These are phyloP conservation scores for Phoenix roebelenii DNA, from an alignment of 176 grass and related monocot genomes.

Conservation along the genomic window DNA sequence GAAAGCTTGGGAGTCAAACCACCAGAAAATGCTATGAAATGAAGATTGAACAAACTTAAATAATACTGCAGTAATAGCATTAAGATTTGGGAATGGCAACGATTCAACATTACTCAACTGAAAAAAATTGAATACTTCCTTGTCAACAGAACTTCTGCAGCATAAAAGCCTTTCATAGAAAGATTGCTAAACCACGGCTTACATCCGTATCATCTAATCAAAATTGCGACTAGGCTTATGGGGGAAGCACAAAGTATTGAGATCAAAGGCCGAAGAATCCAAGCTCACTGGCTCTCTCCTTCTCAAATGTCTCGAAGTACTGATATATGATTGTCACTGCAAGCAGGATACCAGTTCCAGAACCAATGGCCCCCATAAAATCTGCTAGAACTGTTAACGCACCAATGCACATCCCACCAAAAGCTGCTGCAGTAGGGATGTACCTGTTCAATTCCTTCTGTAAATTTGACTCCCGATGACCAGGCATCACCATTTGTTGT, in stretches of 20 bases:
- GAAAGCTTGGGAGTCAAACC: too few relatives aligned
- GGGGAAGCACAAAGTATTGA: neutral
- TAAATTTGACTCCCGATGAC: slow-evolving; percentile 36
- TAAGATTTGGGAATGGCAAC: too few relatives aligned
- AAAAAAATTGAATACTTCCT: too few relatives aligned
- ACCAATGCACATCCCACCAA: slow-evolving; percentile 42
- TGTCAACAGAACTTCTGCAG: too few relatives aligned
- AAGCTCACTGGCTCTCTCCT: slow-evolving; percentile 42
- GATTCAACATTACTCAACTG: too few relatives aligned
- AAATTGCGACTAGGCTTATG: too few relatives aligned
- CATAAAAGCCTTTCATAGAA: too few relatives aligned
- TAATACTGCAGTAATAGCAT: too few relatives aligned
- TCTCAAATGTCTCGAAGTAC: slow-evolving; percentile 48
- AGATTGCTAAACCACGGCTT: too few relatives aligned
- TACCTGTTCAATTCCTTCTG: slow-evolving; percentile 42
- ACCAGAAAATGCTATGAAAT: too few relatives aligned
- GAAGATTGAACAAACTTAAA: too few relatives aligned
- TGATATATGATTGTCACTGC: slow-evolving; percentile 46
- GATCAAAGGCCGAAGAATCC: slow-evolving; percentile 39
- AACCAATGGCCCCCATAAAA: slow-evolving; percentile 48
- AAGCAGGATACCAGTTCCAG: slow-evolving; percentile 42
- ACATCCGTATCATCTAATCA: too few relatives aligned
- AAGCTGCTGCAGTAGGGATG: slow-evolving; percentile 37
- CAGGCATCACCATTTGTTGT: slow-evolving; percentile 56
- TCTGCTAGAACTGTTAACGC: slow-evolving; percentile 38